Evolutionary conservation across 257 asterid genomes (phyloP).

Genomic region (Penstemon newberryi): DNA sequence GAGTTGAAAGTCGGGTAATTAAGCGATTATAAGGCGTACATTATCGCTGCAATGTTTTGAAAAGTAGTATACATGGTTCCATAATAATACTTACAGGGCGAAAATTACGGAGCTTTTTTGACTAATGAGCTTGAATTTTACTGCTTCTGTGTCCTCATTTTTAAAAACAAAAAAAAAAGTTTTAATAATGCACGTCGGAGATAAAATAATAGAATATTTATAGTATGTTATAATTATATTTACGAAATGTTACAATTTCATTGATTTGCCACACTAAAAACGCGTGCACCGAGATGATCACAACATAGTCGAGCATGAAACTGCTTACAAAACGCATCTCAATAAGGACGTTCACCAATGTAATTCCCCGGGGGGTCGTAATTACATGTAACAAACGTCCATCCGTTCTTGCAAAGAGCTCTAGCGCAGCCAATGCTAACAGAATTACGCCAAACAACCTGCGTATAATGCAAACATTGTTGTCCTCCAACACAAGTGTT

Average conservation of each 20-base stretch:
- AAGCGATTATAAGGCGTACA: neutral
- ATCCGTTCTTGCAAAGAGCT: constrained; percentile 34
- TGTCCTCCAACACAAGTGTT: constrained; percentile 37
- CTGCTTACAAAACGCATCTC: neutral
- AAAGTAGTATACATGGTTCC: too few species aligned
- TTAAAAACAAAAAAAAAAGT: too few species aligned
- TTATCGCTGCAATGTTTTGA: neutral
- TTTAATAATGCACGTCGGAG: too few species aligned
- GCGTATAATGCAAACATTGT: constrained; percentile 54
- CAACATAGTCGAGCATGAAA: neutral
- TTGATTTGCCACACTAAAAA: too few species aligned
- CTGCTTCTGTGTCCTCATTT: too few species aligned
- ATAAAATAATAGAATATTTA: too few species aligned
- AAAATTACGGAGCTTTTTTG: too few species aligned
- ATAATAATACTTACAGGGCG: too few species aligned
- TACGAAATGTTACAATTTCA: too few species aligned
- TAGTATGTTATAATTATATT: too few species aligned
- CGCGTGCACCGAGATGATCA: too few species aligned
- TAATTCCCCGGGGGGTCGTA: constrained; percentile 46
- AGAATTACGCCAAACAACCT: constrained; percentile 53
- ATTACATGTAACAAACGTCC: constrained; percentile 43
- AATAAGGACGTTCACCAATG: constrained; percentile 42
- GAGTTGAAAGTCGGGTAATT: neutral
- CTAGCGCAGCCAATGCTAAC: constrained; percentile 39
- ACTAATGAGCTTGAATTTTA: too few species aligned